Conservation (phyloP, 768 basidiomycete species). For the Amanita exitialis region DNA sequence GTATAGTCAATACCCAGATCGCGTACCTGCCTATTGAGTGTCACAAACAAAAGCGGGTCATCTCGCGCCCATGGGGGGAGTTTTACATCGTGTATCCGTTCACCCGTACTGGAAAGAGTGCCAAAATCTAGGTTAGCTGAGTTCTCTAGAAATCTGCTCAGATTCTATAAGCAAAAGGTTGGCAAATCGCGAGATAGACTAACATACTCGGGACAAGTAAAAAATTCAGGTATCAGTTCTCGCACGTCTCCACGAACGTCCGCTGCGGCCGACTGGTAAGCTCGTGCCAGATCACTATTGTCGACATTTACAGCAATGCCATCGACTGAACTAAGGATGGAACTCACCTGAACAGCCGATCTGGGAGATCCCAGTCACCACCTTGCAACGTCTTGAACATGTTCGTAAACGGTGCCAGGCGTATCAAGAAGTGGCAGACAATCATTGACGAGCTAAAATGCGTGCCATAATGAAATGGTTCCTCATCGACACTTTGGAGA, state of each 20-base stretch:
- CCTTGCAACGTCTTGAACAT: slow-evolving; percentile 95
- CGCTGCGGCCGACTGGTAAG: slow-evolving; percentile 76
- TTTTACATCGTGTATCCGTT: slow-evolving; percentile 80
- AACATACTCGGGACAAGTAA: slow-evolving; percentile 68
- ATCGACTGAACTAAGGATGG: not conserved
- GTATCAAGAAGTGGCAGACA: slow-evolving; percentile 88
- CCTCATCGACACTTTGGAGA: slow-evolving; percentile 70
- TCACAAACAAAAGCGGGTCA: slow-evolving; percentile 77
- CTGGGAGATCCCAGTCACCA: slow-evolving; percentile 91
- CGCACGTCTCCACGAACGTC: slow-evolving; percentile 89
- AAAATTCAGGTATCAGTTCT: slow-evolving; percentile 89
- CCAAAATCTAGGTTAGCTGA: slow-evolving; percentile 73
- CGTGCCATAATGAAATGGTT: slow-evolving; percentile 89
- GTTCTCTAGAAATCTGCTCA: slow-evolving; percentile 71
- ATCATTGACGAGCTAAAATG: slow-evolving; percentile 98
- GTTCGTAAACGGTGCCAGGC: slow-evolving; percentile 82
- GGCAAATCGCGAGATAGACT: not conserved
- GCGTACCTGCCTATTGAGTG: slow-evolving; percentile 60
- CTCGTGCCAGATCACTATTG: slow-evolving; percentile 60
- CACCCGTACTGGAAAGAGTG: slow-evolving; percentile 57
- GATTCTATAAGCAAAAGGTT: not conserved
- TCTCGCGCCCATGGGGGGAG: slow-evolving; percentile 84
- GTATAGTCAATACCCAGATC: slow-evolving; percentile 7
- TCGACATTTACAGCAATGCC: not conserved
- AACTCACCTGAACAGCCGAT: slow-evolving; percentile 68